phyloP scores from a whole-genome alignment of 176 grass and related monocot genomes.

The Puccinellia tenuiflora region DNA sequence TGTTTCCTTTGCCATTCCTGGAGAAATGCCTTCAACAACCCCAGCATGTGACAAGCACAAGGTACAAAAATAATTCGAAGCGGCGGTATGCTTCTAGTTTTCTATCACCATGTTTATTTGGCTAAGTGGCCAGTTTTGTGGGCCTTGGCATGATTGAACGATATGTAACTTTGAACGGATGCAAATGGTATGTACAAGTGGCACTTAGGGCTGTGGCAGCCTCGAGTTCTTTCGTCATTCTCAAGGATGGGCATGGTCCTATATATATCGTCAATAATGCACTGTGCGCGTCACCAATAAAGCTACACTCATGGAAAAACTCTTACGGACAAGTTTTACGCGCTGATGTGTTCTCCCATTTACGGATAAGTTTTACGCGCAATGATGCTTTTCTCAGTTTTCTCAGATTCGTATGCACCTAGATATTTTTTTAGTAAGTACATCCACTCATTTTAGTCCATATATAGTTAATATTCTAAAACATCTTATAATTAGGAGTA shows the following conservation, averaged over 20 bases:
- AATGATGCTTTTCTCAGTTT: too few relatives aligned
- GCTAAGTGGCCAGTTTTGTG: not conserved
- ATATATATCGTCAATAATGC: conserved; percentile 1
- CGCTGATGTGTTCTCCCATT: too few relatives aligned
- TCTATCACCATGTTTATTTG: not conserved
- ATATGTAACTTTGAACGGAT: not conserved
- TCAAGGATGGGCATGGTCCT: not conserved
- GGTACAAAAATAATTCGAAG: not conserved
- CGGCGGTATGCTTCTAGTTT: conserved; percentile 16
- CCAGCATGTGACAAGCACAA: not conserved
- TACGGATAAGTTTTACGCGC: too few relatives aligned
- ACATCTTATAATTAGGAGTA: too few relatives aligned
- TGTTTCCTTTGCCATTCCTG: conserved; percentile 10
- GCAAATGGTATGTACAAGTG: conserved; percentile 5
- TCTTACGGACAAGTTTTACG: too few relatives aligned
- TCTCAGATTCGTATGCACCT: too few relatives aligned
- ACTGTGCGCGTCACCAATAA: not conserved
- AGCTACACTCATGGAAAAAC: too few relatives aligned
- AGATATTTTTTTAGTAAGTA: too few relatives aligned
- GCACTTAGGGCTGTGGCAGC: not conserved
- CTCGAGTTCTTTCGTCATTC: not conserved
- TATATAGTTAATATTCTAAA: too few relatives aligned
- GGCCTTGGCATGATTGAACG: not conserved
- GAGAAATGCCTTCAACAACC: conserved; percentile 6
- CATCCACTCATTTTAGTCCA: too few relatives aligned